Evolutionary conservation across 2,329 filamentous ascomycete species (phyloP), one percentile per base, ranked within the genome.

Genomic region (Epichloe glyceriae): DNA sequence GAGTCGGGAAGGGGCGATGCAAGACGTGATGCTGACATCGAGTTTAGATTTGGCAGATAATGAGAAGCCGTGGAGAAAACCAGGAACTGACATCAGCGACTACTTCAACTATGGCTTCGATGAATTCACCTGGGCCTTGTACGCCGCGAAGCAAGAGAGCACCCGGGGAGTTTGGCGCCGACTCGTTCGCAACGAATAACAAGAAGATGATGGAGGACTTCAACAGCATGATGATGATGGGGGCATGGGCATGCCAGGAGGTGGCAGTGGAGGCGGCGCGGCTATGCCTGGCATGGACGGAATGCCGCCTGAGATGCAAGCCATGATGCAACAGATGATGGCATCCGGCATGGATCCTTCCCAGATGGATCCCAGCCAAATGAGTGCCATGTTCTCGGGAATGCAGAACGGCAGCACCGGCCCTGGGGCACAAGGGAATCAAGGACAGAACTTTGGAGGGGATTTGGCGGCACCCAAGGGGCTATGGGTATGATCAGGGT

Each of bases 31-130:
- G 20, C 15, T 45, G 42, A 45, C 14, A 30, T 12, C 0, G 11
- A n/a, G 37, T 5, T 33, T 54, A 77, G 80, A 85, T 60, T 78
- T 90, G 19, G 76, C 81, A 38, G 83, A 87, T 7, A 88, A 89
- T 60, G 86, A 90, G 55, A 97, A 96, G 67, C 90, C 91, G 17
- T 98, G 93, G 93, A 83, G 93, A 43, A 84, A 90, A 56, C 93
- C 93, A 0, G 93, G 93, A 45, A 90, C 91, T 11, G 93, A 98
- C 62, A 81, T 95, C 50, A 93, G 86, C 53, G 93, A 98, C 66
- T 97, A 95, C 70, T 97, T 97, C 79, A 97, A 97, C 73, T 97
- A 97, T 68, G 91, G 91, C 52, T 97, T 97, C 63, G 91, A 97
- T 69, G 91, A 97, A 68, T 97, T 96, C 68, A 95, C 90, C 1